Percentiles rank a stretch among this genome's conserved stretches.
These are phyloP conservation scores for Ambispora gerdemannii DNA, from an alignment of 192 early-diverging fungal genomes.

Conservation along the genomic window DNA sequence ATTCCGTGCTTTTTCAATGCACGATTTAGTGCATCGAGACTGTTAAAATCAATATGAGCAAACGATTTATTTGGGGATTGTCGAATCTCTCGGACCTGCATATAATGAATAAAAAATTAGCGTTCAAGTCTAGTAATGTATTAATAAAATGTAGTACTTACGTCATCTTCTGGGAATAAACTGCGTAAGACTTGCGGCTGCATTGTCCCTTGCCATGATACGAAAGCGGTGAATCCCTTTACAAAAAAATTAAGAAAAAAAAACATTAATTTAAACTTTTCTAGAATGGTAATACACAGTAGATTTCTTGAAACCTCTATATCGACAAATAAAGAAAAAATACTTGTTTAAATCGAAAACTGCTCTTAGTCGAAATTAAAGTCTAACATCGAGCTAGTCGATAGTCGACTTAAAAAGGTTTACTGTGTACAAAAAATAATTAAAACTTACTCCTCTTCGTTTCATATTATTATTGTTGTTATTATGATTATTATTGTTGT, in stretches of 20 bases:
- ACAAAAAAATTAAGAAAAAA: not conserved
- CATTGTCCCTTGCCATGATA: not conserved
- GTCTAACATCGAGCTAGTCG: too few species aligned
- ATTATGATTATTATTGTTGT: slow-evolving; percentile 11
- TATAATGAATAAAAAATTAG: not conserved
- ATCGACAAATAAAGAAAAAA: too few species aligned
- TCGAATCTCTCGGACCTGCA: not conserved
- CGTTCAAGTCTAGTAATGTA: not conserved
- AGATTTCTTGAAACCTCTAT: too few species aligned
- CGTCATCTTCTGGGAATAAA: not conserved
- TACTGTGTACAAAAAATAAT: too few species aligned
- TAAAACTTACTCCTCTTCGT: not conserved
- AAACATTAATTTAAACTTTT: not conserved
- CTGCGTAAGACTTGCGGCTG: not conserved
- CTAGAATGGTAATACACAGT: too few species aligned
- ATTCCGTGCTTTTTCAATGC: not conserved
- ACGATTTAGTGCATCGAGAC: not conserved
- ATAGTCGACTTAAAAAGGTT: too few species aligned
- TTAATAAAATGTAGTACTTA: slow-evolving; percentile 7
- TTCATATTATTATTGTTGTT: not conserved
- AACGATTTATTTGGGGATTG: slow-evolving; percentile 14
- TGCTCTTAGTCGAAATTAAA: too few species aligned
- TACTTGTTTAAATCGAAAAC: too few species aligned
- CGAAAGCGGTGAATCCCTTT: not conserved
- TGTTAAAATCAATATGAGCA: slow-evolving; percentile 8